These are phyloP conservation scores for Aspergillus sp. DNA, from an alignment of 2,329 filamentous ascomycete genomes.

Conservation along the genomic window DNA sequence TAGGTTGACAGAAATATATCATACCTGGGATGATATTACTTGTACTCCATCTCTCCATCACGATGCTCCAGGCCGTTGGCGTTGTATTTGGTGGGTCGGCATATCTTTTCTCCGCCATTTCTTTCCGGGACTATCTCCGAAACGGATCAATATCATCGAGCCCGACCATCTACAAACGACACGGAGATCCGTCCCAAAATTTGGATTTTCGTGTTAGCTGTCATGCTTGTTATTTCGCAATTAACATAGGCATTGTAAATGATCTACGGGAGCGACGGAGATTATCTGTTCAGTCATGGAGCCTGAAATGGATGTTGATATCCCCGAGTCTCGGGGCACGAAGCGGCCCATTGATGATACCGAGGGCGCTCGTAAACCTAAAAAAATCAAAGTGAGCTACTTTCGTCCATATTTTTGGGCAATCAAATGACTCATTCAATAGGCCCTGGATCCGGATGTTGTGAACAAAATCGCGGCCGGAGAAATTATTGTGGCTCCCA, in stretches of 20 bases:
- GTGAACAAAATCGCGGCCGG: conserved; percentile 98
- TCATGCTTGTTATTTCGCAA: background rate
- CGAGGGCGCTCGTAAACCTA: conserved; percentile 42
- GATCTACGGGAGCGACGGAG: background rate
- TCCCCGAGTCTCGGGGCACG: conserved; percentile 36
- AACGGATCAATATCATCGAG: background rate
- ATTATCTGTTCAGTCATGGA: conserved; percentile 9
- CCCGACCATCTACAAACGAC: background rate
- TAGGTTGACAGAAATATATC: too few species aligned
- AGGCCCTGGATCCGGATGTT: conserved; percentile 87
- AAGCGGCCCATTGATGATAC: conserved; percentile 54
- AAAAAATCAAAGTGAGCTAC: conserved; percentile 46
- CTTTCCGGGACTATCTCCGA: background rate
- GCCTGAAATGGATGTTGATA: conserved; percentile 46
- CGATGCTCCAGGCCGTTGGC: background rate
- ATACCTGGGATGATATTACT: too few species aligned
- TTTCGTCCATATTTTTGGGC: background rate
- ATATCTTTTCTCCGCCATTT: background rate
- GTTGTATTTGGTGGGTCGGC: background rate
- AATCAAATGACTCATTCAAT: conserved; percentile 15
- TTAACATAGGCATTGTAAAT: background rate
- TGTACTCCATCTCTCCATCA: too few species aligned
- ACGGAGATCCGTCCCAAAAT: background rate
- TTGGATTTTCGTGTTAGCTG: background rate
- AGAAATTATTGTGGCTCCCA: conserved; percentile 96